Conservation (phyloP, 495 filamentous ascomycete genomes). For the Pyronema domesticum region DNA sequence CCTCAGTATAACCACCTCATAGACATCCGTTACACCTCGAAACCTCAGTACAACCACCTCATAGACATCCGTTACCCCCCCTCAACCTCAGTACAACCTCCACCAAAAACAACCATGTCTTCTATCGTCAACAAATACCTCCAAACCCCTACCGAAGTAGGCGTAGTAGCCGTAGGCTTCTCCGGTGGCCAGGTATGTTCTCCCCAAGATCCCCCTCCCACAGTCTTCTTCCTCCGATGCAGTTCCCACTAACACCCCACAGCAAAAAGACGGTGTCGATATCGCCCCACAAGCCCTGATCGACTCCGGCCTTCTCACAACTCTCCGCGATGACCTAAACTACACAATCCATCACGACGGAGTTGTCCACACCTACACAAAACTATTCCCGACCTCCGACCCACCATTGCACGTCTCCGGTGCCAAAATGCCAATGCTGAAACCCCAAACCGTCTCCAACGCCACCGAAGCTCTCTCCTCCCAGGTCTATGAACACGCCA, state of each 20-base stretch:
- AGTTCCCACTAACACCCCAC: constrained; percentile 8
- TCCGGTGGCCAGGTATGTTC: constrained; percentile 80
- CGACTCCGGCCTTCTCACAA: constrained; percentile 65
- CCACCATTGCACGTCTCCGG: constrained; percentile 48
- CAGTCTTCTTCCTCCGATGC: background rate
- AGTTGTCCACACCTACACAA: constrained; percentile 63
- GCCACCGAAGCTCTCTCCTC: constrained; percentile 65
- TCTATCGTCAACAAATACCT: constrained; percentile 72
- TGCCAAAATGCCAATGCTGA: constrained; percentile 49
- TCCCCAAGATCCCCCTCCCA: background rate
- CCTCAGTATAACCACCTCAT: no score
- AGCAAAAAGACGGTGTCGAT: constrained; percentile 88
- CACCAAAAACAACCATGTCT: constrained; percentile 14
- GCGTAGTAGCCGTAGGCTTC: constrained; percentile 89
- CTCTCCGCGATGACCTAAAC: constrained; percentile 67
- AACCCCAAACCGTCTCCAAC: constrained; percentile 68
- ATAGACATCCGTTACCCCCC: no score
- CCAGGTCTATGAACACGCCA: constrained; percentile 77
- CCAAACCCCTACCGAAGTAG: constrained; percentile 54
- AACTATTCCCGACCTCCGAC: constrained; percentile 53
- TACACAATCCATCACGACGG: constrained; percentile 77
- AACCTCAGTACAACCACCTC: no score
- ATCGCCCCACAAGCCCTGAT: constrained; percentile 84
- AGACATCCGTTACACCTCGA: no score
- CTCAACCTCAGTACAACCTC: no score